These are phyloP conservation scores for Mimosa bimucronata DNA, from an alignment of 306 rosid species.

Conservation along the genomic window DNA sequence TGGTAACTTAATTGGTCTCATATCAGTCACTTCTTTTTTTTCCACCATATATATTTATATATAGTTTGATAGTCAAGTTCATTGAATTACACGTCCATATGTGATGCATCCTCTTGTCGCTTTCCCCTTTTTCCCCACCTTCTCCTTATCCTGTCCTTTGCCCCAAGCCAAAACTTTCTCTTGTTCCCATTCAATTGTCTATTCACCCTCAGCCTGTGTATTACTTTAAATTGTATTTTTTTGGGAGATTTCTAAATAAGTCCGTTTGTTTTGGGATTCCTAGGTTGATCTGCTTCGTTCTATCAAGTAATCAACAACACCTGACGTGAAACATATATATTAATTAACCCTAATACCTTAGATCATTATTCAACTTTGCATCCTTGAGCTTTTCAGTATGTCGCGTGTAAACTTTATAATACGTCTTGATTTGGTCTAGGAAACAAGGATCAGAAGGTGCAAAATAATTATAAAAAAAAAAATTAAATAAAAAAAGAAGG, in stretches of 20 bases:
- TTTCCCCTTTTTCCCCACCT: not conserved
- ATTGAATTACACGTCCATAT: constrained; percentile 30
- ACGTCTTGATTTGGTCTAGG: not conserved
- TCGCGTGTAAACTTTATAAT: not conserved
- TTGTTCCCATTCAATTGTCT: not conserved
- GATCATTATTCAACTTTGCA: not conserved
- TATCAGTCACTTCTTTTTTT: not conserved
- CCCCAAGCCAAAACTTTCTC: not conserved
- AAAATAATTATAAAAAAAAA: no score
- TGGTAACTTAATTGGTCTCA: constrained; percentile 32
- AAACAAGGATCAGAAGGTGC: no score
- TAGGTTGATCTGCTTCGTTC: not conserved
- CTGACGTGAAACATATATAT: not conserved
- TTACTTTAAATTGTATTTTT: not conserved
- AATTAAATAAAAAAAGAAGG: no score
- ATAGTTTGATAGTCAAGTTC: constrained; percentile 30
- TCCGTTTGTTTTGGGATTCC: not conserved
- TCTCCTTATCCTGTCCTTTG: not conserved
- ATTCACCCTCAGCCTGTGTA: not conserved
- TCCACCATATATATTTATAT: not conserved
- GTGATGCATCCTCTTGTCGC: not conserved
- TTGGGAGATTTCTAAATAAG: not conserved
- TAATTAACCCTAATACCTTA: not conserved
- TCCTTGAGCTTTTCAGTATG: not conserved
- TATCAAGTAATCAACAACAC: not conserved